Evolutionary conservation across 2,329 filamentous ascomycete genomes (phyloP).

Genomic region (Aspergillus nomiae): DNA sequence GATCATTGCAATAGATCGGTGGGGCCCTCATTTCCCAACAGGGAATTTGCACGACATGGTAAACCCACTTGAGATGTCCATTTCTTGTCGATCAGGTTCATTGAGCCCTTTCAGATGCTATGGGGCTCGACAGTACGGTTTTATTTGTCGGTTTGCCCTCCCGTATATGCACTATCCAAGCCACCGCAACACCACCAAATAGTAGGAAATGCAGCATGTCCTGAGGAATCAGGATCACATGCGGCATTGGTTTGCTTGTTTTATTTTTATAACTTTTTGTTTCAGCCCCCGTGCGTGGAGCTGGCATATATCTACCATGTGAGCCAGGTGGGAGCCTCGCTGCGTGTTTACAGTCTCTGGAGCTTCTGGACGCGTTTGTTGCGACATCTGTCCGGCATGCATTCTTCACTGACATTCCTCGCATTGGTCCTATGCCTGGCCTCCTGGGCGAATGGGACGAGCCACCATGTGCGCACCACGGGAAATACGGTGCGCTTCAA

Average conservation of each 20-base stretch:
- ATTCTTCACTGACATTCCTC: conserved; percentile 4
- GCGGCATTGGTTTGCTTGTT: neutral
- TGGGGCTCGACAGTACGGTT: neutral
- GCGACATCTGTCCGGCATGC: neutral
- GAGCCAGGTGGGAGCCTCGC: neutral
- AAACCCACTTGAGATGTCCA: neutral
- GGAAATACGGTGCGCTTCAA: conserved; percentile 27
- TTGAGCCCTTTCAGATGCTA: neutral
- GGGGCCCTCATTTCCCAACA: neutral
- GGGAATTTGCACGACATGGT: neutral
- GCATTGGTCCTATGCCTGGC: conserved; percentile 12
- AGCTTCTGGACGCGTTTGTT: neutral
- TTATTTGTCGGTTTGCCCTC: neutral
- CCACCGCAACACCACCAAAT: neutral
- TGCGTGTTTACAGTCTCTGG: neutral
- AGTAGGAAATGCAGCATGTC: neutral
- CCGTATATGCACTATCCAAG: neutral
- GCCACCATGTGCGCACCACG: conserved; percentile 6
- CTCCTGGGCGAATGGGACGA: conserved; percentile 9
- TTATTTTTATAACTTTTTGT: neutral
- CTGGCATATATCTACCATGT: neutral
- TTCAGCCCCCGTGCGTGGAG: neutral
- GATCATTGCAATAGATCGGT: neutral
- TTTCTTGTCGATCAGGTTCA: neutral
- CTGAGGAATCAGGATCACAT: neutral